A percentile compares a stretch with the other conserved stretches of the same genome.
Evolutionary conservation across 2,329 filamentous ascomycete species (phyloP).

Genomic region (Hymenoscyphus repandus): DNA sequence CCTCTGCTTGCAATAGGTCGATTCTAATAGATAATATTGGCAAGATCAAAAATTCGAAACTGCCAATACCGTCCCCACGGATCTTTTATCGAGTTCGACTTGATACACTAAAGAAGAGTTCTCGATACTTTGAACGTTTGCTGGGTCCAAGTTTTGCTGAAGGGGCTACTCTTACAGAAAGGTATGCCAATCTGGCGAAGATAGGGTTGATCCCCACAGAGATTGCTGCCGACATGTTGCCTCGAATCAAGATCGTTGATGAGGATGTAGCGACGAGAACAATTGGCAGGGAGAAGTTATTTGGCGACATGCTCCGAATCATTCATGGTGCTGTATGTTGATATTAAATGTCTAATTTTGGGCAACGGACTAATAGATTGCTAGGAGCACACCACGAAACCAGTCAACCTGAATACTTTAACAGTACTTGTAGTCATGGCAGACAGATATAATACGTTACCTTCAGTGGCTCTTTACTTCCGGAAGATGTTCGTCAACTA

Average conservation of each 20-base stretch:
- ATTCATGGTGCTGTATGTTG: constrained; percentile 50
- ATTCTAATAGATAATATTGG: constrained; percentile 43
- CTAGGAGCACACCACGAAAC: constrained; percentile 29
- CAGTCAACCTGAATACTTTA: constrained; percentile 53
- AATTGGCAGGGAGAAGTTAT: constrained; percentile 54
- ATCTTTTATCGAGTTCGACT: constrained; percentile 54
- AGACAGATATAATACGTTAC: constrained; percentile 65
- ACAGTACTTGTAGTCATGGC: constrained; percentile 65
- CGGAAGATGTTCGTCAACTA: constrained; percentile 42
- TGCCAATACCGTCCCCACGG: constrained; percentile 22
- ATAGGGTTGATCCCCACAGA: constrained; percentile 44
- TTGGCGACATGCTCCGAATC: constrained; percentile 62
- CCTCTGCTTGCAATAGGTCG: constrained; percentile 43
- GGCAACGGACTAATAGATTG: constrained; percentile 1
- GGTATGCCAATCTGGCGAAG: constrained; percentile 43
- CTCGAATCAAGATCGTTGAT: constrained; percentile 58
- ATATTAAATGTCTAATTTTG: not conserved
- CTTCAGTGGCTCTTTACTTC: constrained; percentile 49
- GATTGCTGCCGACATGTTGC: constrained; percentile 48
- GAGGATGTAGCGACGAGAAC: constrained; percentile 62
- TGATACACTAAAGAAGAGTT: constrained; percentile 51
- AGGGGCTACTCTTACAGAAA: constrained; percentile 53
- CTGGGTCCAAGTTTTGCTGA: constrained; percentile 58
- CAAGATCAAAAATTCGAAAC: constrained; percentile 28
- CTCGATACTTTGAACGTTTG: constrained; percentile 65